Evolutionary conservation across 768 basidiomycete species (phyloP).

Genomic region (Amanita muscaria): DNA sequence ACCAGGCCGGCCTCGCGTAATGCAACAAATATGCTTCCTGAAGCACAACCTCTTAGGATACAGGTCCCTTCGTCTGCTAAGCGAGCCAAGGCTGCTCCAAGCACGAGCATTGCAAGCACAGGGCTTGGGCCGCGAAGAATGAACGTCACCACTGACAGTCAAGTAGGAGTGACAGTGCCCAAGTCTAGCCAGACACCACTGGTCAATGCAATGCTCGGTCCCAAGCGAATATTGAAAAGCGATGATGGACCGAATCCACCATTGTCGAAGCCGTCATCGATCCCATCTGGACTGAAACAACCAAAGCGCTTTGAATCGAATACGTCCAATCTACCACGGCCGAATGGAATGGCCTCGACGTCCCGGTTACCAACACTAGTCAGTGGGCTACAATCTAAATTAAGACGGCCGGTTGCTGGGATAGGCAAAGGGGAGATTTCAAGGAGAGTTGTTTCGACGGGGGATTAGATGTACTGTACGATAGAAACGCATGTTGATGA

Average conservation of each 20-base stretch:
- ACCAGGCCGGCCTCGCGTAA: neutral
- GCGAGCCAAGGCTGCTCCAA: neutral
- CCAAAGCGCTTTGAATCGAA: conserved; percentile 17
- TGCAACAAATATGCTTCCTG: neutral
- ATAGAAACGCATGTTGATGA: neutral
- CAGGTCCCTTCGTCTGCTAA: neutral
- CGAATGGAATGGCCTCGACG: neutral
- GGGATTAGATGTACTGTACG: neutral
- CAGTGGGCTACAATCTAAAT: neutral
- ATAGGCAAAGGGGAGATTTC: neutral
- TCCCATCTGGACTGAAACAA: conserved; percentile 16
- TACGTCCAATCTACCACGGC: conserved; percentile 4
- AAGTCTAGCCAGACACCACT: neutral
- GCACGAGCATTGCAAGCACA: conserved; percentile 10
- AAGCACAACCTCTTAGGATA: neutral
- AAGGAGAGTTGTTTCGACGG: neutral
- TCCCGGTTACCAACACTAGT: conserved; percentile 2
- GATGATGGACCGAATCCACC: neutral
- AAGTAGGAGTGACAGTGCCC: conserved; percentile 1
- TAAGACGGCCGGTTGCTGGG: conserved; percentile 2
- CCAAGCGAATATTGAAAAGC: conserved; percentile 6
- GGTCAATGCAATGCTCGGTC: neutral
- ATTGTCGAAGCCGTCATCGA: neutral
- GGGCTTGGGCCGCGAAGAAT: conserved; percentile 30
- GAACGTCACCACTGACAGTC: conserved; percentile 15